Base-by-base conservation (phyloP, 2,329 filamentous ascomycete genomes). In the Trichoderma polysporum region DNA sequence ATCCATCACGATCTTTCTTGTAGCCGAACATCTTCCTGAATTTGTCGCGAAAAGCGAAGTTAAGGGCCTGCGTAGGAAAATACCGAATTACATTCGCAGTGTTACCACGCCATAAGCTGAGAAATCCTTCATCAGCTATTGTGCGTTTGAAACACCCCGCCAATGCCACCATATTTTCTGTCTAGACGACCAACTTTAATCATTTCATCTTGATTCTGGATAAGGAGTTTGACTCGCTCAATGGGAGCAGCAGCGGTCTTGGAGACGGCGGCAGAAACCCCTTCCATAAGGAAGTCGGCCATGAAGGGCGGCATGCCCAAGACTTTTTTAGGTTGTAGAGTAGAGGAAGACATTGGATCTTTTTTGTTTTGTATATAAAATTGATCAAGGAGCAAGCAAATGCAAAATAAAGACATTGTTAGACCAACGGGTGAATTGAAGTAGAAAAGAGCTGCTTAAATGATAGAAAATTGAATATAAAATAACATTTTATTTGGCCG, bases 171-270 rank as follows among this genome's bases (percentile, higher is more conserved):
- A 13, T 59, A 65, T 58, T 12, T 19, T 10, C 62, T 37, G 22
- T 65, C 62, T 12, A 65, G 39, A 15, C 53, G 52, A 13, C 52
- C 49, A 19, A 12, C 35, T 35, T 59, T 65, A 27, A 57, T 65
- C 62, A 65, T 65, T 12, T 65, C 62, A 10, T 65, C 62, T 49
- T 65, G 62, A 22, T 58, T 65, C 19, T 65, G 50, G n/a, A 57
- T 58, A 9, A 65, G 61, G n/a, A 65, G 61, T 17, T 65, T 65
- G 33, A 64, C 50, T 29, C 60, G 47, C 33, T 57, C 60, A 31
- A 64, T 64, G 60, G 60, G 60, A 8, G 60, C 60, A 15, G 47
- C 47, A 0, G 50, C 60, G 25, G 60, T 64, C 27, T 65, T 65
- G 22, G 62, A 65, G 37, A 65, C 39, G 27, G 52, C 49, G 1